Evolutionary conservation across 495 filamentous ascomycete species (phyloP), one percentile per base, ranked within the genome.

Genomic region (Trichoderma gamsii): DNA sequence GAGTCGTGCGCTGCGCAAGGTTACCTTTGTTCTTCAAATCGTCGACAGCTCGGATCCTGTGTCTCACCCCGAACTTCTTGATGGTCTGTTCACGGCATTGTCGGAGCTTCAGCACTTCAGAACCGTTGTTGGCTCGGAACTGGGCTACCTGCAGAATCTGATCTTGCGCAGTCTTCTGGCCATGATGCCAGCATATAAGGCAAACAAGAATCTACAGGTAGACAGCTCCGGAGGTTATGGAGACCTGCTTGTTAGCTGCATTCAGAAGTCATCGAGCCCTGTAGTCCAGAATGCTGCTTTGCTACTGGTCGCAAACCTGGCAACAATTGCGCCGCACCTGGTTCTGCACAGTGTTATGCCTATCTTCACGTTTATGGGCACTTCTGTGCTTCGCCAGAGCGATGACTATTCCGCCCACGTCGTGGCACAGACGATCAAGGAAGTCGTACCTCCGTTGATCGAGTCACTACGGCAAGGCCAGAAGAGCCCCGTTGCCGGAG

Each of bases 301-400:
- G 11, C 86, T 97, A n/a, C 83, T 99, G 18, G 88, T 98, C 18
- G 90, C 92, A 2, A 87, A 84, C 27, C 77, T 98, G 63, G 93
- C 95, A 41, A 86, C 87, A 49, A 90, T 92, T 71, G 89, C 90
- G 0, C 95, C 95, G 1, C 92, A 97, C 72, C 78, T 92, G 27
- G 90, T 99, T 12, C 83, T 98, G 65, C 93, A 99, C 74, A 97
- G 91, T 69, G 90, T 99, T 65, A 98, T 99, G 95, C 96, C 96
- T 7, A 93, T 99, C 44, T 99, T 99, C 78, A 97, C 95, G 0
- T 97, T 97, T 77, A 96, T 97, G 91, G 90, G 92, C 46, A 87
- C 88, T 38, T 94, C 90, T 32, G 87, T 96, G 12, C 84, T 99
- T 25, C 86, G 89, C 41, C 92, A 96, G 78, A 89, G 92, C 70